A percentile compares a stretch with the other conserved stretches of the same genome.
Conservation (phyloP, 345 rosid species). For the Punica granatum region DNA sequence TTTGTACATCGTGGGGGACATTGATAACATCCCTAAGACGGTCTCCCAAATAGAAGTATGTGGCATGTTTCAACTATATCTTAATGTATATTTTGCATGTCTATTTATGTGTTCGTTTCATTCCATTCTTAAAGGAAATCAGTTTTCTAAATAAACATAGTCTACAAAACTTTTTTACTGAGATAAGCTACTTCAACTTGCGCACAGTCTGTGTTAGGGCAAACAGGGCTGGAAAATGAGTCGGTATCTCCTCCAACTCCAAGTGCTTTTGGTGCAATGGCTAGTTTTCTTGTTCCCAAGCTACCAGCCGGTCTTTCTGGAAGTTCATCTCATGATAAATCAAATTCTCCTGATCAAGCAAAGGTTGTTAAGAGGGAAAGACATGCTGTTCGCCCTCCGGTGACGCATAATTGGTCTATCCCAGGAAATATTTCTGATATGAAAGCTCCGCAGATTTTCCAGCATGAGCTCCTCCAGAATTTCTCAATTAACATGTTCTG, state of each 20-base stretch:
- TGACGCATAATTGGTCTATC: constrained; percentile 92
- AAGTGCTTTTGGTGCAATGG: constrained; percentile 95
- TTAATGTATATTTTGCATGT: background rate
- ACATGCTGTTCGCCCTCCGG: constrained; percentile 86
- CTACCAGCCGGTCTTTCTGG: constrained; percentile 83
- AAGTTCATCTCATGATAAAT: constrained; percentile 56
- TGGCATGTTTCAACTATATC: constrained; percentile 15
- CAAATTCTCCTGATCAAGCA: constrained; percentile 50
- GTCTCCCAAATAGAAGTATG: constrained; percentile 73
- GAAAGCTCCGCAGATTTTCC: constrained; percentile 91
- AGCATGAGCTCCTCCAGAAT: constrained; percentile 96
- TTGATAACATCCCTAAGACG: constrained; percentile 59
- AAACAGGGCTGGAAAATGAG: constrained; percentile 55
- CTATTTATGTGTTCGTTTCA: background rate
- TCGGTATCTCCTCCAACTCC: constrained; percentile 42
- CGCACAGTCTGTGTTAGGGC: constrained; percentile 74
- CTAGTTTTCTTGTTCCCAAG: constrained; percentile 96
- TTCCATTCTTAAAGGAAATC: background rate
- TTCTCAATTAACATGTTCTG: constrained; percentile 95
- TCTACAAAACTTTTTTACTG: background rate
- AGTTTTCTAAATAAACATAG: background rate
- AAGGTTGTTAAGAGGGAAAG: constrained; percentile 70
- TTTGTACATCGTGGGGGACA: constrained; percentile 91
- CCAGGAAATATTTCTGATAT: constrained; percentile 49
- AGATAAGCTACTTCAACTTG: background rate